Evolutionary conservation across 768 basidiomycete genomes (phyloP), one percentile per base, ranked within the genome.

Genomic region (Psilocybe cyanescens): DNA sequence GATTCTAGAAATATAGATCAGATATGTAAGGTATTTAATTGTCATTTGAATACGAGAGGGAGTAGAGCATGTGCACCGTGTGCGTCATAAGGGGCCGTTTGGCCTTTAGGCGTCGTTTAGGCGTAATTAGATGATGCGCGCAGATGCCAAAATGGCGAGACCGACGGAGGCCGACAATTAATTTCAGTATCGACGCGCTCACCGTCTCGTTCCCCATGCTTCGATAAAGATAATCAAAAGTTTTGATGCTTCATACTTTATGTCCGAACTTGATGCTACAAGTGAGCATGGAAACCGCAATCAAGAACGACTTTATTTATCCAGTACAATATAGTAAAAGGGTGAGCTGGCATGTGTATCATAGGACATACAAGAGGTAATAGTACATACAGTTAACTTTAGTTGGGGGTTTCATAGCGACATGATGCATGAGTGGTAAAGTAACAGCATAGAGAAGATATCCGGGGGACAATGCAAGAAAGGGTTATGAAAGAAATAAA

Each of bases 351-450:
- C 30, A 24, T 53, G 51, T 12, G 51, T 53, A 33, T 9, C 51
- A 53, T 51, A 51, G 37, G 47, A 48, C 17, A 55, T 30, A 49
- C 53, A 44, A 41, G 53, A 50, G 35, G 30, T 55, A 39, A 30
- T 60, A 48, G 33, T 60, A 60, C 59, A 60, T 41, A 55, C 47
- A 55, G 47, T 12, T 31, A 47, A 60, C 47, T 47, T 29, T 41
- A 30, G 16, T 39, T 39, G 37, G 37, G 24, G 33, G 51, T 53
- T 54, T 58, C 56, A 56, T 55, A 51, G 45, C 35, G 45, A 49
- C 53, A 55, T 63, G 41, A 31, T 29, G 53, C 39, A 49, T 17
- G 29, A 35, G 47, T 16, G 58, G 41, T 30, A 46, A 33, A 28
- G 48, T 29, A 29, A 31, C 45, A 33, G 33, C n/a, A 16, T 41